Conservation (phyloP, 108 stramenopile genomes). For the Nitzschia palea region DNA sequence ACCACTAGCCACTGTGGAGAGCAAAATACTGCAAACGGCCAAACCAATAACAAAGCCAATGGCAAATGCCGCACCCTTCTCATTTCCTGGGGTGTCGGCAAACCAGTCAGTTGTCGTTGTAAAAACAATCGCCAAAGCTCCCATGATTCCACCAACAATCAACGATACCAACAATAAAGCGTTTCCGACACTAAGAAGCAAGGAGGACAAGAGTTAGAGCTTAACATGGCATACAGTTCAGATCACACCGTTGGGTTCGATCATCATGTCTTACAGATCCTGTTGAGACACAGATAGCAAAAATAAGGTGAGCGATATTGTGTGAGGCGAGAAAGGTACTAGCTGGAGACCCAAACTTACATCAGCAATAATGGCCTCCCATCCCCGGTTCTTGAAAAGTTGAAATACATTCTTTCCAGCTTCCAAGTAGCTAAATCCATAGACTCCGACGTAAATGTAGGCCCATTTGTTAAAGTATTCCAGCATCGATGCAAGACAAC, state of each 20-base stretch:
- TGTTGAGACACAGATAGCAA: neutral
- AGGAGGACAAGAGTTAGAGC: neutral
- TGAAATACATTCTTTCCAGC: slow-evolving; percentile 80
- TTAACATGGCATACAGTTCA: too few species aligned
- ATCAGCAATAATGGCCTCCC: slow-evolving; percentile 92
- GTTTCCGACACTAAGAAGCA: slow-evolving; percentile 43
- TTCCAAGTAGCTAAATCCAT: slow-evolving; percentile 78
- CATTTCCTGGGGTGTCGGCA: slow-evolving; percentile 36
- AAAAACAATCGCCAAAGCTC: slow-evolving; percentile 47
- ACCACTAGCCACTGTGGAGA: slow-evolving; percentile 74
- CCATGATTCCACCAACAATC: slow-evolving; percentile 68
- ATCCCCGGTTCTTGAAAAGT: slow-evolving; percentile 87
- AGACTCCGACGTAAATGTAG: slow-evolving; percentile 85
- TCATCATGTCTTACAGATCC: slow-evolving; percentile 8
- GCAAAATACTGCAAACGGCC: slow-evolving; percentile 63
- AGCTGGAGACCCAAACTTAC: slow-evolving; percentile 9
- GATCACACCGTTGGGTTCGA: too few species aligned
- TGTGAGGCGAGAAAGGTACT: neutral
- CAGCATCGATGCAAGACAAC: slow-evolving; percentile 50
- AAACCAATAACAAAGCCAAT: slow-evolving; percentile 75
- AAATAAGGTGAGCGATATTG: neutral
- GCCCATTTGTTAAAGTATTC: slow-evolving; percentile 89
- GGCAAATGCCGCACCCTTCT: slow-evolving; percentile 43
- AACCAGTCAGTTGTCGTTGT: slow-evolving; percentile 41
- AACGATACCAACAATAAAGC: slow-evolving; percentile 54